Percentiles rank a stretch among this genome's conserved stretches.
phyloP scores from a whole-genome alignment of 495 filamentous ascomycete genomes.

The Daldinia childiae region DNA sequence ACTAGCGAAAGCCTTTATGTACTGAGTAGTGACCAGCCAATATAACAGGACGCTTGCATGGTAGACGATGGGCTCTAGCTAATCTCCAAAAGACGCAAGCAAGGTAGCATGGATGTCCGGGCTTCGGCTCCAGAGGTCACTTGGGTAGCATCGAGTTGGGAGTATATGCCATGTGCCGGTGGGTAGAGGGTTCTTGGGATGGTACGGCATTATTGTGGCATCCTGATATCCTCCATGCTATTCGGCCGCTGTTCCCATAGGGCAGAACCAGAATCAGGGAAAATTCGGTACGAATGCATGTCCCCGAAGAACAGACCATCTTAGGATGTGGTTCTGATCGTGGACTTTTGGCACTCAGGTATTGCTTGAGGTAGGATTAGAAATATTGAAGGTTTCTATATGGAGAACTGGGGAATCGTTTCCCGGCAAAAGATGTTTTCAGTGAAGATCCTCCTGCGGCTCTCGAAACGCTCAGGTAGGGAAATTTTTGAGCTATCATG shows the following conservation, averaged over 20 bases:
- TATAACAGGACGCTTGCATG: constrained; percentile 9
- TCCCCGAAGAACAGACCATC: constrained; percentile 24
- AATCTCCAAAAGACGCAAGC: constrained; percentile 3
- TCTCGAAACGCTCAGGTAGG: constrained; percentile 32
- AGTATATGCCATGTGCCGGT: constrained; percentile 32
- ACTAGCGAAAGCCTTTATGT: constrained; percentile 4
- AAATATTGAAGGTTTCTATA: constrained; percentile 30
- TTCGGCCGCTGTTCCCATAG: constrained; percentile 25
- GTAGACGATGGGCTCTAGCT: constrained; percentile 11
- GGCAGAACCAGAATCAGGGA: constrained; percentile 27
- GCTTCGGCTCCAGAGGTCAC: constrained; percentile 6
- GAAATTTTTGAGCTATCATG: constrained; percentile 11
- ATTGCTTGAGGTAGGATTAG: constrained; percentile 23
- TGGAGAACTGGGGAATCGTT: constrained; percentile 20
- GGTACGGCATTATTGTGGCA: constrained; percentile 26
- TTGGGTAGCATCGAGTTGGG: constrained; percentile 15
- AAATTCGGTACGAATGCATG: constrained; percentile 32
- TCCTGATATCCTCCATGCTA: constrained; percentile 20
- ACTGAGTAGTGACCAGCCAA: constrained; percentile 5
- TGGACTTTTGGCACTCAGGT: constrained; percentile 11
- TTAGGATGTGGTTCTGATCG: constrained; percentile 28
- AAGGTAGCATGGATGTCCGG: constrained; percentile 10
- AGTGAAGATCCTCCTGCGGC: constrained; percentile 33
- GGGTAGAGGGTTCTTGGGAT: constrained; percentile 17
- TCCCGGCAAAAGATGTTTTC: constrained; percentile 28